These are phyloP conservation scores for Sarocladiaceae sp. DNA, from an alignment of 2,329 filamentous ascomycete genomes.

Conservation along the genomic window DNA sequence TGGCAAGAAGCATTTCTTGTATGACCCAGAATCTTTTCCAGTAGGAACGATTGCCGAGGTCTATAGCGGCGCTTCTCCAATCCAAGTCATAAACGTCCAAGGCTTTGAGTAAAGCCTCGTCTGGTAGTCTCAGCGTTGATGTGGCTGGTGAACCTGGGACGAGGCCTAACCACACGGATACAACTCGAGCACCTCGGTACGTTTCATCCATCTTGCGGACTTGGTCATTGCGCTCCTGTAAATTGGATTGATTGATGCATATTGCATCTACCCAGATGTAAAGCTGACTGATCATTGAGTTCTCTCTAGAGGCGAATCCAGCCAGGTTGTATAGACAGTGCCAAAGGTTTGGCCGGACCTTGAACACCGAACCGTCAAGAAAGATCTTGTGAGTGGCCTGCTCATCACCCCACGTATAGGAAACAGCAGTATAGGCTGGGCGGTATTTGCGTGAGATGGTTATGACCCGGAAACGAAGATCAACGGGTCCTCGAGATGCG, in stretches of 20 bases:
- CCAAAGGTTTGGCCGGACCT: background rate
- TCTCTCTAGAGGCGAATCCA: slow-evolving; percentile 1
- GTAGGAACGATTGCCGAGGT: background rate
- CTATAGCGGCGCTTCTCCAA: background rate
- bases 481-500: no score
- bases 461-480: no score
- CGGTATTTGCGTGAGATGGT: no score
- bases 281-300: background rate
- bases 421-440: background rate
- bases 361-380: background rate
- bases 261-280: background rate
- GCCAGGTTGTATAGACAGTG: background rate
- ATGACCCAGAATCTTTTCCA: background rate
- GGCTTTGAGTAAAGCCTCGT: background rate
- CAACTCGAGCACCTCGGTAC: background rate
- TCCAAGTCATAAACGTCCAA: background rate
- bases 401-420: background rate
- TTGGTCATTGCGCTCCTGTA: background rate
- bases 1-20: background rate
- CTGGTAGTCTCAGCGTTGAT: background rate
- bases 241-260: background rate
- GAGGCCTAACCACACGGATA: background rate
- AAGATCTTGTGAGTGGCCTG: background rate
- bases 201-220: background rate
- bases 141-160: no score